These are phyloP conservation scores for Candida hungchunana DNA, from an alignment of 805 yeast genomes.

Conservation along the genomic window DNA sequence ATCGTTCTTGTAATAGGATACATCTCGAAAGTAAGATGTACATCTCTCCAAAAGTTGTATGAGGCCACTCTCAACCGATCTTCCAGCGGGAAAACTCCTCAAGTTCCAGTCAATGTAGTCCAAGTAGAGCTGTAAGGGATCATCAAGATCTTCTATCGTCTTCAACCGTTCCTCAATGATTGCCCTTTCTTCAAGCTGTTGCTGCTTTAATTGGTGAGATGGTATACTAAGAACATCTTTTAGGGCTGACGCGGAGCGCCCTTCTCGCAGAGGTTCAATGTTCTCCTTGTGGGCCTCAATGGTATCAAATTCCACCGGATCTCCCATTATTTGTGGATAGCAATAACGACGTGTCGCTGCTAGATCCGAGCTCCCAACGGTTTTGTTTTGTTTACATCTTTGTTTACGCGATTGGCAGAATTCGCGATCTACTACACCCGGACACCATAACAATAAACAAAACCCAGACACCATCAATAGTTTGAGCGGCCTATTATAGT, in stretches of 20 bases:
- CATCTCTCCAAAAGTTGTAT: constrained; percentile 64
- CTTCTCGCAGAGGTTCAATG: constrained; percentile 59
- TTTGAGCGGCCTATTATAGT: too few relatives aligned
- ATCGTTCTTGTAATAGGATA: constrained; percentile 70
- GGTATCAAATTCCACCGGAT: constrained; percentile 33
- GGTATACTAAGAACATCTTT: constrained; percentile 37
- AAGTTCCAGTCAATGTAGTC: constrained; percentile 74
- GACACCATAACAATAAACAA: too few relatives aligned
- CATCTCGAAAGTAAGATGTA: constrained; percentile 63
- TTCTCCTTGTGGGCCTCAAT: constrained; percentile 73
- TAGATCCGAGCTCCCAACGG: not conserved
- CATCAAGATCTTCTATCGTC: constrained; percentile 63
- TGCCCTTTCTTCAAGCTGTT: constrained; percentile 34
- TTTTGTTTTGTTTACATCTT: constrained; percentile 10
- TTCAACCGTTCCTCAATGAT: constrained; percentile 47
- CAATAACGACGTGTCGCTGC: too few relatives aligned
- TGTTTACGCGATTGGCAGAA: not conserved
- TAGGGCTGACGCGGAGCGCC: constrained; percentile 62
- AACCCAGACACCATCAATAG: not conserved
- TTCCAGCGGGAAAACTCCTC: constrained; percentile 57
- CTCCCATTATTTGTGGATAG: constrained; percentile 6
- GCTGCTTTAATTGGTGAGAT: constrained; percentile 25
- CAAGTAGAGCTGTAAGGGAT: constrained; percentile 74
- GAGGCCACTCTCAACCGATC: constrained; percentile 59
- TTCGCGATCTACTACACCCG: too few relatives aligned